Conservation (phyloP, 2,329 filamentous ascomycete species). For the Cladophialophora chaetospira region DNA sequence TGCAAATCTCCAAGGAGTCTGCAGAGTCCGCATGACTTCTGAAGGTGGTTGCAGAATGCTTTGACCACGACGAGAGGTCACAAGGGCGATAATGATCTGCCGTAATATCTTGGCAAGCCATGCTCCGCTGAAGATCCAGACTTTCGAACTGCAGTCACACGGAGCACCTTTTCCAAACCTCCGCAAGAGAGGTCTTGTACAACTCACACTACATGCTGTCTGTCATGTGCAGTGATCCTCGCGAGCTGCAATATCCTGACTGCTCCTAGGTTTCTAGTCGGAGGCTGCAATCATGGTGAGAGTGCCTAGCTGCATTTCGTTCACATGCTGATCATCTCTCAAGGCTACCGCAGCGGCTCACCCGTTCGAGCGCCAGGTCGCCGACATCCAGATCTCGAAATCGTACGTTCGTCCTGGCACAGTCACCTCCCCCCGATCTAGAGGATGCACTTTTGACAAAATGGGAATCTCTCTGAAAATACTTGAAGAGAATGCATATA, state of each 20-base stretch:
- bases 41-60: neutral
- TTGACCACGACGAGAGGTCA: neutral
- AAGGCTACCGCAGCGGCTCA: constrained; percentile 26
- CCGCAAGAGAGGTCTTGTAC: neutral
- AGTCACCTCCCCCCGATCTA: constrained; percentile 42
- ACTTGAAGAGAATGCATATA: constrained; percentile 84
- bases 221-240: neutral
- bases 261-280: neutral
- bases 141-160: neutral
- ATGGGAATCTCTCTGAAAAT: constrained; percentile 99
- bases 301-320: neutral
- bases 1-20: too few species aligned
- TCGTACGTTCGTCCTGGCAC: constrained; percentile 63
- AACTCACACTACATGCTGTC: neutral
- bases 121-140: constrained; percentile 13
- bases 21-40: neutral
- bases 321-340: constrained; percentile 6
- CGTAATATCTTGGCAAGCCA: neutral
- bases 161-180: neutral
- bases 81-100: neutral
- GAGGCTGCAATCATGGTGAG: constrained; percentile 12
- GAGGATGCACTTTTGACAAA: constrained; percentile 88
- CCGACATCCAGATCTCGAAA: constrained; percentile 84
- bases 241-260: neutral
- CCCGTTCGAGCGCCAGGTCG: constrained; percentile 77